These are phyloP conservation scores for Hypoxylon sp. DNA, from an alignment of 2,329 filamentous ascomycete genomes.

Conservation along the genomic window DNA sequence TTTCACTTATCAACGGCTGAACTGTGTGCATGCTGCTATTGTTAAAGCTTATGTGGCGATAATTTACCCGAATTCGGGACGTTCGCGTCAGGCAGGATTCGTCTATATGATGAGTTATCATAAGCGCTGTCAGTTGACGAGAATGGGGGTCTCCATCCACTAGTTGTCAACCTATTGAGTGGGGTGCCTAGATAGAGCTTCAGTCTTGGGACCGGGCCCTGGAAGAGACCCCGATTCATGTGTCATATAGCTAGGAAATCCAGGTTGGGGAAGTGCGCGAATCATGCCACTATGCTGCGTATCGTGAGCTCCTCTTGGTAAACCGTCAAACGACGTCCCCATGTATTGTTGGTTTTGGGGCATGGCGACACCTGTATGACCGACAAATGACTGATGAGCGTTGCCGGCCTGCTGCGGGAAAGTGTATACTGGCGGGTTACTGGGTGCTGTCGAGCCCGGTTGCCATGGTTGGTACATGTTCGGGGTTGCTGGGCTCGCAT, in stretches of 20 bases:
- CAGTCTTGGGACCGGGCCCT: slow-evolving; percentile 34
- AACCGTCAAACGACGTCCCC: slow-evolving; percentile 50
- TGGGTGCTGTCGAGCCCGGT: slow-evolving; percentile 59
- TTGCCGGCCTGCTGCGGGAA: slow-evolving; percentile 60
- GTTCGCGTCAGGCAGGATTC: slow-evolving; percentile 1
- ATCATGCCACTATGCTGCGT: slow-evolving; percentile 49
- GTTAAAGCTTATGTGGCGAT: slow-evolving; percentile 10
- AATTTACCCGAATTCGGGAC: neutral
- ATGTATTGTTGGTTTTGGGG: slow-evolving; percentile 50
- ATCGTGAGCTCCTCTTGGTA: slow-evolving; percentile 51
- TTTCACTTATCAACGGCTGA: slow-evolving; percentile 8
- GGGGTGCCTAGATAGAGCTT: slow-evolving; percentile 36
- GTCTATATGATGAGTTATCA: neutral
- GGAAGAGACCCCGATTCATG: slow-evolving; percentile 39
- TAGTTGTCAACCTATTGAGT: slow-evolving; percentile 27
- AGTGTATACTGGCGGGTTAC: slow-evolving; percentile 62
- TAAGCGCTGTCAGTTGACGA: slow-evolving; percentile 8
- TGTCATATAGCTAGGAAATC: slow-evolving; percentile 41
- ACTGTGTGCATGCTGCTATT: neutral
- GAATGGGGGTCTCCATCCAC: neutral
- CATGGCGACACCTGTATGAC: slow-evolving; percentile 50
- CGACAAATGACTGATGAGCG: slow-evolving; percentile 49
- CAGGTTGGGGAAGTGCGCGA: slow-evolving; percentile 41
- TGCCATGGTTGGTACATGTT: slow-evolving; percentile 64
- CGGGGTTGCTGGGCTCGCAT: slow-evolving; percentile 57